These are phyloP conservation scores for Coniella vitis DNA, from an alignment of 2,329 filamentous ascomycete genomes.

Conservation along the genomic window DNA sequence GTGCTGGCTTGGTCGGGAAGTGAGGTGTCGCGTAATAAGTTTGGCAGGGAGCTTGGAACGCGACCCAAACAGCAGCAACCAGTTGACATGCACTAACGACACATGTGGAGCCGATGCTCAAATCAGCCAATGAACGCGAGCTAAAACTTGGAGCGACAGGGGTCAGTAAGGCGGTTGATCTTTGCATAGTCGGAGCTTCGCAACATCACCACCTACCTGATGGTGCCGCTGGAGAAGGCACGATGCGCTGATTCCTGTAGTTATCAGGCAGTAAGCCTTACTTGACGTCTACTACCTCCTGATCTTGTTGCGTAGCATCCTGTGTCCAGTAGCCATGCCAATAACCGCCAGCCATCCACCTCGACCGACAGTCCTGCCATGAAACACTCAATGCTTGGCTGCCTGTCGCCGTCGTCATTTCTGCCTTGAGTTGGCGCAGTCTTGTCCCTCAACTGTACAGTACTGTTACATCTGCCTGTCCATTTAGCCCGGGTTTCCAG, in stretches of 20 bases:
- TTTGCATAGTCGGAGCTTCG: constrained; percentile 1
- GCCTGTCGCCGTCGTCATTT: neutral
- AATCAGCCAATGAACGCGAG: neutral
- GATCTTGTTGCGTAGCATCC: too few species aligned
- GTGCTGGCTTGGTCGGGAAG: neutral
- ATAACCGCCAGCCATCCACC: neutral
- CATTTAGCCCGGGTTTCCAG: neutral
- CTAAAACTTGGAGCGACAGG: neutral
- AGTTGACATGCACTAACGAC: neutral
- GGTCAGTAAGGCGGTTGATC: neutral
- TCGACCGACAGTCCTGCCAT: neutral
- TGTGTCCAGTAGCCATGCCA: too few species aligned
- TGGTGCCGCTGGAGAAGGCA: neutral
- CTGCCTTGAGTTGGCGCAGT: neutral
- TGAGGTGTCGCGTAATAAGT: constrained; percentile 15
- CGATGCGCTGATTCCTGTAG: neutral
- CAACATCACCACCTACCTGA: neutral
- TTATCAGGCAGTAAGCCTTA: neutral
- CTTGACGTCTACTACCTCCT: too few species aligned
- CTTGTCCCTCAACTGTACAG: neutral
- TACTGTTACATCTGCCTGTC: neutral
- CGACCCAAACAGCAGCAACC: neutral
- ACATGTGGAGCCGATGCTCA: neutral
- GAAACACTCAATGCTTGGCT: neutral
- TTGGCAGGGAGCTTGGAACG: constrained; percentile 12